A percentile compares a stretch with the other conserved stretches of the same genome.
phyloP scores from a whole-genome alignment of 164 flowering plant species.

The Magnolia sinica region DNA sequence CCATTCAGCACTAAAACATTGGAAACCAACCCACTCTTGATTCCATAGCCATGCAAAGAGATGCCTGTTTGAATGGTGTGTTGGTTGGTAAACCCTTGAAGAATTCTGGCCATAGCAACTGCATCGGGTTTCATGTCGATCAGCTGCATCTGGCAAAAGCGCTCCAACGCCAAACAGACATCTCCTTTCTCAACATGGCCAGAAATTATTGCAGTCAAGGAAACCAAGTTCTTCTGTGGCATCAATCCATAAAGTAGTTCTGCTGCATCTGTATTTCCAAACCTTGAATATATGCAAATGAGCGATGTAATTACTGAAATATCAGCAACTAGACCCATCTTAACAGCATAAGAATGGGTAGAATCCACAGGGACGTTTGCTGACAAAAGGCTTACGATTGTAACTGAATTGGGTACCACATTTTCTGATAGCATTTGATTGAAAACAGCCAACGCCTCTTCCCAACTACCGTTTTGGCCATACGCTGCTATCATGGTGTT shows the following conservation, averaged over 20 bases:
- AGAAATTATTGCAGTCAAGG: too few species aligned
- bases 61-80: constrained; percentile 32
- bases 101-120: constrained; percentile 46
- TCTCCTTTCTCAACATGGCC: too few species aligned
- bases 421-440: constrained; percentile 26
- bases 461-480: constrained; percentile 29
- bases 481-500: constrained; percentile 49
- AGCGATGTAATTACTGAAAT: constrained; percentile 38
- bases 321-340: constrained; percentile 28
- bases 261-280: constrained; percentile 18
- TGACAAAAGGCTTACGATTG: constrained; percentile 31
- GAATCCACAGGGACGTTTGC: constrained; percentile 29
- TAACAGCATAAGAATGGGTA: constrained; percentile 35
- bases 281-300: constrained; percentile 41
- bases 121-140: constrained; percentile 35
- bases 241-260: too few species aligned
- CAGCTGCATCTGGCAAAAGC: constrained; percentile 36
- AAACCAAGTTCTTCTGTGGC: too few species aligned
- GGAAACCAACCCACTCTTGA: constrained; percentile 31
- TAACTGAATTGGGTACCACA: constrained; percentile 34
- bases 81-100: constrained; percentile 30
- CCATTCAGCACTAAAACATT: constrained; percentile 47
- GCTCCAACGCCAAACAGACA: too few species aligned
- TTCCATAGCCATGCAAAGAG: constrained; percentile 42
- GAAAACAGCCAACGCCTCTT: constrained; percentile 22